A percentile compares a stretch with the other conserved stretches of the same genome.
Conservation (phyloP, 768 basidiomycete species). For the Leccinum rimulosum region DNA sequence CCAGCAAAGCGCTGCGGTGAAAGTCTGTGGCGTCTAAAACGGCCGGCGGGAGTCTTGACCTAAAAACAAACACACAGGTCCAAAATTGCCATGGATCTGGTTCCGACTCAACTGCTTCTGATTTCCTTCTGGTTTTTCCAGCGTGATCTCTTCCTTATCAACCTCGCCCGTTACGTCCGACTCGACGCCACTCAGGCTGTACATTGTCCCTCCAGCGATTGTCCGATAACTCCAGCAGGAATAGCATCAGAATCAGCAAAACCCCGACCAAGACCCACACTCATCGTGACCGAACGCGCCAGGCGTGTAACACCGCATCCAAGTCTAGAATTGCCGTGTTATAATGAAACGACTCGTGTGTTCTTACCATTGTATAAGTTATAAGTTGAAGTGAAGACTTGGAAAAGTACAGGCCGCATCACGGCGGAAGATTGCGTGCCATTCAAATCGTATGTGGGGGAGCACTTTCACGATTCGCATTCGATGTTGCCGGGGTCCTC, state of each 20-base stretch:
- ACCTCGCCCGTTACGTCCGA: constrained; percentile 6
- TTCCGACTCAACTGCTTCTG: too few relatives aligned
- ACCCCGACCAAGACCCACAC: constrained; percentile 58
- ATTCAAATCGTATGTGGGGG: background rate
- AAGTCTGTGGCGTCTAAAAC: too few relatives aligned
- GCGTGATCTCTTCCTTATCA: constrained; percentile 10
- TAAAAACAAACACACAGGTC: background rate
- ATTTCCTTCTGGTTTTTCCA: too few relatives aligned
- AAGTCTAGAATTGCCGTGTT: too few relatives aligned
- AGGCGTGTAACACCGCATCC: constrained; percentile 54
- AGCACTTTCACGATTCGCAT: background rate
- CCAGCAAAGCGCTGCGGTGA: too few relatives aligned
- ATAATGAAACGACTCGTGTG: too few relatives aligned
- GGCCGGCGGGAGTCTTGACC: too few relatives aligned
- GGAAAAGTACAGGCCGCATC: background rate
- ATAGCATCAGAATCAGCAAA: constrained; percentile 39
- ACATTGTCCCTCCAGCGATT: too few relatives aligned
- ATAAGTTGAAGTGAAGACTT: too few relatives aligned
- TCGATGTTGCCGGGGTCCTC: too few relatives aligned
- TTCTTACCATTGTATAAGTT: too few relatives aligned
- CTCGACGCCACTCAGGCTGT: constrained; percentile 28
- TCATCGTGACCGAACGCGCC: constrained; percentile 51
- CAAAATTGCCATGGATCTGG: background rate
- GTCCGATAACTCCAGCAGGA: constrained; percentile 58
- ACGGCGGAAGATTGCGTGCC: constrained; percentile 7